These are phyloP conservation scores for Biancaea sappan DNA, from an alignment of 306 rosid species.

Conservation along the genomic window DNA sequence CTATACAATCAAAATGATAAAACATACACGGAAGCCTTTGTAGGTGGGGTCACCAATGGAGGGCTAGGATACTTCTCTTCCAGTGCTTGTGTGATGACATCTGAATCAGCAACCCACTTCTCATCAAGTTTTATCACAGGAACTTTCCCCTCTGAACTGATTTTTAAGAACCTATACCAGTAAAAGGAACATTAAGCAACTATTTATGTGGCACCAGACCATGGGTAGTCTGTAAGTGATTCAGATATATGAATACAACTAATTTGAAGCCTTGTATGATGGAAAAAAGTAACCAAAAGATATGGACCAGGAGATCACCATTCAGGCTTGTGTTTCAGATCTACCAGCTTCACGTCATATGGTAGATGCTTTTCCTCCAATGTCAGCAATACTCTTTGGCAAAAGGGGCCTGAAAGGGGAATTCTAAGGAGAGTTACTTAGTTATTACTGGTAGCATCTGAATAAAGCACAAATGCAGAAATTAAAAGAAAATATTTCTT, in stretches of 20 bases:
- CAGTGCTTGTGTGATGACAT: slow-evolving; percentile 70
- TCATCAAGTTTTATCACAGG: slow-evolving; percentile 78
- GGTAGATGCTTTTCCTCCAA: slow-evolving; percentile 88
- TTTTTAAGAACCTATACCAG: slow-evolving; percentile 68
- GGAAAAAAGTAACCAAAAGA: not conserved
- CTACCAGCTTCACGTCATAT: slow-evolving; percentile 82
- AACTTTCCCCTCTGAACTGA: slow-evolving; percentile 80
- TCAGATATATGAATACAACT: not conserved
- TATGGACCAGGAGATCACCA: slow-evolving; percentile 58
- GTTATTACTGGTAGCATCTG: not conserved
- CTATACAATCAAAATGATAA: not conserved
- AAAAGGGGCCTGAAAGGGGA: slow-evolving; percentile 70
- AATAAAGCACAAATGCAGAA: slow-evolving; percentile 10
- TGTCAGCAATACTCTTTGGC: slow-evolving; percentile 87
- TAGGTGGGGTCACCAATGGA: slow-evolving; percentile 75
- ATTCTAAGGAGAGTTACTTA: slow-evolving; percentile 20
- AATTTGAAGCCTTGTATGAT: not conserved
- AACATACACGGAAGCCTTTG: slow-evolving; percentile 81
- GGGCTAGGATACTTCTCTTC: slow-evolving; percentile 94
- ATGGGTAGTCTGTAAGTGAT: not conserved
- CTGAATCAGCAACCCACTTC: slow-evolving; percentile 93
- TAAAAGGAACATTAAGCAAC: slow-evolving; percentile 26
- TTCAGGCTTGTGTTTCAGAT: slow-evolving; percentile 80
- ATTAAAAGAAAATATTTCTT: not conserved
- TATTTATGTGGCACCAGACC: not conserved